Conservation (phyloP, 2,329 filamentous ascomycete genomes). For the Torrubiellomyces zombiae region DNA sequence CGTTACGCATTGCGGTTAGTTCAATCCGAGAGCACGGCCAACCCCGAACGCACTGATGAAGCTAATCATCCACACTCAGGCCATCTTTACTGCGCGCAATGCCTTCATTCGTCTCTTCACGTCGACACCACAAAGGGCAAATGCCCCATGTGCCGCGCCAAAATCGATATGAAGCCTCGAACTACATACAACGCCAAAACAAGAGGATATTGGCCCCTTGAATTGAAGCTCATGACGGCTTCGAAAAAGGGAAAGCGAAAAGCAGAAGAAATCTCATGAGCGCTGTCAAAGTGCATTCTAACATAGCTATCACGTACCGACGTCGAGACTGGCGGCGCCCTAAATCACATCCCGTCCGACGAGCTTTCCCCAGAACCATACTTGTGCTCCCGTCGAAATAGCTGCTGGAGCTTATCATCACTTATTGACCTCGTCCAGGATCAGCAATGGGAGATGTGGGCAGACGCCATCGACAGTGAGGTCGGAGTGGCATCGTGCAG, state of each 20-base stretch:
- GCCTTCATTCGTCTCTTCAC: constrained; percentile 42
- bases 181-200: constrained; percentile 24
- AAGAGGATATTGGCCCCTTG: constrained; percentile 39
- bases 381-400: no score
- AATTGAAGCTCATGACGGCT: constrained; percentile 44
- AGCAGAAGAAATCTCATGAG: constrained; percentile 13
- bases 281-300: neutral
- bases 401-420: no score
- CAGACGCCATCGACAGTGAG: no score
- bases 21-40: no score
- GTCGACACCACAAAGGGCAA: constrained; percentile 37
- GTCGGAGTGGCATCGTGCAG: no score
- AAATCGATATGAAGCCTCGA: constrained; percentile 32
- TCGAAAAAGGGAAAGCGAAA: constrained; percentile 32
- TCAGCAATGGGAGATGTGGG: no score
- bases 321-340: no score
- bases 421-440: no score
- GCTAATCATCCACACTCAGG: constrained; percentile 14
- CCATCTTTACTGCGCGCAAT: constrained; percentile 47
- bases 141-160: constrained; percentile 48
- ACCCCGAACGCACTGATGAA: neutral
- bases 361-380: no score
- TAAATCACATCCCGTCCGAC: no score
- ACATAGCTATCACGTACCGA: no score
- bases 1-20: constrained; percentile 50